Conservation (phyloP, 805 yeast genomes). For the Yamadazyma scolyti region DNA sequence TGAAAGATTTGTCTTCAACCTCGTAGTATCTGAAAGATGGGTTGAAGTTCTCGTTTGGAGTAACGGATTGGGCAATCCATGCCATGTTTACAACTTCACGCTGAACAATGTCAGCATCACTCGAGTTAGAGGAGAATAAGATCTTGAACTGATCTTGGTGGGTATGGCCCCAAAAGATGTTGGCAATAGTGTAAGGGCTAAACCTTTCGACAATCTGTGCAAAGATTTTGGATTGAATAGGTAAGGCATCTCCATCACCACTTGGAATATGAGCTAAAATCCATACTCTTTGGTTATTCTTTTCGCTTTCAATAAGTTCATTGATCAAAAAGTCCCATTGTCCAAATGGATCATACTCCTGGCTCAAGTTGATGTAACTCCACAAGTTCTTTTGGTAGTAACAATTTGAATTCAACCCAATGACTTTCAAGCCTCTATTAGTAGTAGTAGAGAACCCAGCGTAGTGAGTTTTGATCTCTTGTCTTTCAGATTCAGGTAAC, state of each 20-base stretch:
- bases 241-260: slow-evolving; percentile 52
- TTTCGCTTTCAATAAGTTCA: slow-evolving; percentile 60
- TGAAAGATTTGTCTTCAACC: slow-evolving; percentile 58
- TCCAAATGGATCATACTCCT: slow-evolving; percentile 60
- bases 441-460: slow-evolving; percentile 61
- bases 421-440: slow-evolving; percentile 52
- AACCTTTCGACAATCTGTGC: slow-evolving; percentile 60
- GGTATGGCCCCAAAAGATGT: slow-evolving; percentile 67
- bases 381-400: slow-evolving; percentile 60
- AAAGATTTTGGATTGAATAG: slow-evolving; percentile 55
- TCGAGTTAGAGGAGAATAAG: slow-evolving; percentile 47
- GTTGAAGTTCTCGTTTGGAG: slow-evolving; percentile 56
- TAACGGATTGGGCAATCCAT: slow-evolving; percentile 64
- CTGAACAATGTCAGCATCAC: slow-evolving; percentile 34
- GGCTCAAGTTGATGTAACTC: slow-evolving; percentile 46
- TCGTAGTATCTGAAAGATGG: slow-evolving; percentile 75
- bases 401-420: slow-evolving; percentile 63
- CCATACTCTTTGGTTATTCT: slow-evolving; percentile 64
- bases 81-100: slow-evolving; percentile 51
- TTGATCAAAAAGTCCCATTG: slow-evolving; percentile 57
- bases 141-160: slow-evolving; percentile 67
- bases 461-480: slow-evolving; percentile 44
- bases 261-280: slow-evolving; percentile 66
- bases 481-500: slow-evolving; percentile 23
- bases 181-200: slow-evolving; percentile 66